These are phyloP conservation scores for Dactylellina sp. DNA, from an alignment of 2,329 filamentous ascomycete genomes.

Conservation along the genomic window DNA sequence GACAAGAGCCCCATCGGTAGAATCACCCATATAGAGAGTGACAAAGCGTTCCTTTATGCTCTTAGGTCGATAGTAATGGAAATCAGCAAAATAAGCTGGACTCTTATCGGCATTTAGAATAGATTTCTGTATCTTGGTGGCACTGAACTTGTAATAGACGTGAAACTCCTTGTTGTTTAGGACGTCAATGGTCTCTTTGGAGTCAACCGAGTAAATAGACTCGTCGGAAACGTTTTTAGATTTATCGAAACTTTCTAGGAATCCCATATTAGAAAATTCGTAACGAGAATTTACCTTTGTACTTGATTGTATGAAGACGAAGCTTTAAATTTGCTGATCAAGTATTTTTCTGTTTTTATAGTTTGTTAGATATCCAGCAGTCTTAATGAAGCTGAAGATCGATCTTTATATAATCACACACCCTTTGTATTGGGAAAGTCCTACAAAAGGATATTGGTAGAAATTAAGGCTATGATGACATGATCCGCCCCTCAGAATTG, in stretches of 20 bases:
- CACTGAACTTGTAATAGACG: conserved; percentile 19
- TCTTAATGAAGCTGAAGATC: too few species aligned
- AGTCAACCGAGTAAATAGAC: conserved; percentile 38
- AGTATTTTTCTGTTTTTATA: too few species aligned
- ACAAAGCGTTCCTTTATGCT: conserved; percentile 42
- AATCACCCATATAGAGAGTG: conserved; percentile 27
- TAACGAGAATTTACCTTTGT: too few species aligned
- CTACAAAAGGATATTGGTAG: too few species aligned
- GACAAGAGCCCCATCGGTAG: conserved; percentile 10
- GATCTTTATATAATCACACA: not conserved
- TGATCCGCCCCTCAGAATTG: too few species aligned
- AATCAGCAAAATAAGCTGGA: conserved; percentile 43
- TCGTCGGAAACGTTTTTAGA: conserved; percentile 30
- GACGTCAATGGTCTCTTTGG: conserved; percentile 6
- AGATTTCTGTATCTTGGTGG: conserved; percentile 13
- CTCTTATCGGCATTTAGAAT: conserved; percentile 35
- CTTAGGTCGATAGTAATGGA: conserved; percentile 41
- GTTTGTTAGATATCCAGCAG: too few species aligned
- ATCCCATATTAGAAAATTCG: conserved; percentile 35
- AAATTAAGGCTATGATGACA: too few species aligned
- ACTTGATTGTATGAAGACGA: too few species aligned
- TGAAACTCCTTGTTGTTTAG: conserved; percentile 21
- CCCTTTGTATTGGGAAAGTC: too few species aligned
- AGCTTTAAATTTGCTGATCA: too few species aligned
- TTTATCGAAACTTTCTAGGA: conserved; percentile 36